Base-by-base conservation (phyloP, 2,329 filamentous ascomycete genomes). In the Microsporum audouinii region DNA sequence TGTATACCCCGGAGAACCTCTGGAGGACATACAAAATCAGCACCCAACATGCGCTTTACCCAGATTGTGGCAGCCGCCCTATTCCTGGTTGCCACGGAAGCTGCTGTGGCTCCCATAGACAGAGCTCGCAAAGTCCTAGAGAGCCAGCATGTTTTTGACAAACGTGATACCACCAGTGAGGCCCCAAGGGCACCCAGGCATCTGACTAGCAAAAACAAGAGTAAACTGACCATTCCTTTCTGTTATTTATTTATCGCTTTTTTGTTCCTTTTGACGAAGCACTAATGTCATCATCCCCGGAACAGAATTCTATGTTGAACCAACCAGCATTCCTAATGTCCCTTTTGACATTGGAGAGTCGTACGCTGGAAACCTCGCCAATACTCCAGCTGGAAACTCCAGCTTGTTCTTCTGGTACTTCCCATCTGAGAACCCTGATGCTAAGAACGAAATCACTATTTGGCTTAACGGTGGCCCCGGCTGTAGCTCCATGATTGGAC, bases 251-350 rank as follows among this genome's bases (percentile, higher is more conserved):
- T n/a, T 43, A 53, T 23, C 10, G 12, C 4, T n/a, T 53, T 31
- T 29, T 53, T 53, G 27, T 23, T 23, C 17, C 17, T 51, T 51
- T 33, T 17, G 2, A 51, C 7, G n/a, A 51, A 51, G 27, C 27
- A 8, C 29, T 33, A 10, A 51, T 51, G 6, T 17, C 17, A 23
- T 23, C 17, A 23, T 49, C n/a, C 47, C 27, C 47, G n/a, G 10
- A 23, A 38, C 8, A 86, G 83, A 79, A 64, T 89, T 84, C 63
- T 80, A 78, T 17, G 84, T 88, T 45, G 81, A 89, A 65, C 83
- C 87, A 2, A 79, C 78, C 1, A 77, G 72, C 0, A 81, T 90
- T 57, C 88, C 88, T 0, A 84, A 88, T 27, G 84, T 90, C 0
- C 69, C 79, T 34, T 90, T 88, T 63, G 86, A 90, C 63, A 75